Base-by-base conservation (phyloP, 2,329 filamentous ascomycete species). In the Microsporum canis region DNA sequence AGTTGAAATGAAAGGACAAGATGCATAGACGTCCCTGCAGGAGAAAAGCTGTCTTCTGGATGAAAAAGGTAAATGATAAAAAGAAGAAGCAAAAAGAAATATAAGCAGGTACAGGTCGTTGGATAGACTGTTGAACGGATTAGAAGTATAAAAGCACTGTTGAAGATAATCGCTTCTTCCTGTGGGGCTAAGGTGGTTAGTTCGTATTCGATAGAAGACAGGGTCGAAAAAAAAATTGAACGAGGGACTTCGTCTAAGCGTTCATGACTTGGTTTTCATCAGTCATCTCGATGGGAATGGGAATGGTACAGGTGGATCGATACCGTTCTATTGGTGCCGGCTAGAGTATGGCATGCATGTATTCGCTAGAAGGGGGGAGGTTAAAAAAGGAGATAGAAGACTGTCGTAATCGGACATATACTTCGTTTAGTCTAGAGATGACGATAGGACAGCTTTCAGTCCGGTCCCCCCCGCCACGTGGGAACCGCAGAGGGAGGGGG, bases 371-470 rank as follows among this genome's bases (percentile, higher is more conserved):
- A 7, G 39, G n/a, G n/a, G n/a, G n/a, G 17, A 23, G 17, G 17
- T 23, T 23, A 23, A 23, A 23, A 23, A 23, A 23, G 17, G 17
- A 23, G 17, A 23, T 23, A 23, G 17, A 23, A 23, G 17, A 27
- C 49, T n/a, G 49, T 53, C 49, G 29, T 53, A 53, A n/a, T 53
- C 49, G 49, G 49, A 53, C 49, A 53, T 34, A 53, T 53, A 53
- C 12, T 53, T 34, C 5, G 12, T 29, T 34, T 33, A 53, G 12
- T 12, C 17, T 12, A 53, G 27, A 27, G 49, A 53, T 5, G 23
- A 6, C 23, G 23, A 23, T 17, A 17, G 41, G 41, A 45, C 7
- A 47, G n/a, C 3, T 12, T 43, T 8, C 17, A 33, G 49, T 53
- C 49, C n/a, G 49, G 49, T 53, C 49, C 49, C 17, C 17, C 17